Base-by-base conservation (phyloP, 139 green algal species). In the Dunaliella sp. region DNA sequence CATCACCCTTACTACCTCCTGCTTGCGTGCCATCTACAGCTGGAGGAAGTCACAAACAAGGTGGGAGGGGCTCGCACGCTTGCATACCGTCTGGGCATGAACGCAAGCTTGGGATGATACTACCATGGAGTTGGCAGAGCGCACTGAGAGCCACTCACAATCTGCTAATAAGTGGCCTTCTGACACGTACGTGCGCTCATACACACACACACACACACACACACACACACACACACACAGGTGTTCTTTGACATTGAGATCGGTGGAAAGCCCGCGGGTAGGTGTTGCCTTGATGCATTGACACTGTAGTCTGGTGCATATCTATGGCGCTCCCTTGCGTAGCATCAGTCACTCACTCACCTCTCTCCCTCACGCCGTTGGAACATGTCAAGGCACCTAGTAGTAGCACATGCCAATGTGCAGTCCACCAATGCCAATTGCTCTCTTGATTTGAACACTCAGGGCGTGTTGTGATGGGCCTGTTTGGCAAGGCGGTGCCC, bases 391-490 rank as follows among this genome's bases (percentile, higher is more conserved):
- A n/a, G n/a, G n/a, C n/a, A n/a, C n/a, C n/a, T n/a, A n/a, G n/a
- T n/a, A n/a, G n/a, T n/a, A n/a, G n/a, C n/a, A n/a, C n/a, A n/a
- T n/a, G n/a, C n/a, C n/a, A n/a, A n/a, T n/a, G n/a, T n/a, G n/a
- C n/a, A n/a, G n/a, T n/a, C n/a, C n/a, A n/a, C n/a, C n/a, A n/a
- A n/a, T n/a, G n/a, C n/a, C n/a, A n/a, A n/a, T n/a, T n/a, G n/a
- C n/a, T n/a, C n/a, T n/a, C n/a, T n/a, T n/a, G n/a, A n/a, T n/a
- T n/a, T n/a, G n/a, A n/a, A n/a, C n/a, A n/a, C n/a, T n/a, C 91
- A 94, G 95, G 95, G 2, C 88, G 93, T 16, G 94, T 98, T 32
- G 94, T 96, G n/a, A 95, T 97, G 82, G 95, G 95, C 31, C 83
- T 98, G 75, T 98, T 93, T 85, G 94, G 95, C 37, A 94, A 97